Percentiles rank a stretch among this genome's conserved stretches.
These are phyloP conservation scores for Trametes sp. DNA, from an alignment of 1,284 basidiomycete species.

Conservation along the genomic window DNA sequence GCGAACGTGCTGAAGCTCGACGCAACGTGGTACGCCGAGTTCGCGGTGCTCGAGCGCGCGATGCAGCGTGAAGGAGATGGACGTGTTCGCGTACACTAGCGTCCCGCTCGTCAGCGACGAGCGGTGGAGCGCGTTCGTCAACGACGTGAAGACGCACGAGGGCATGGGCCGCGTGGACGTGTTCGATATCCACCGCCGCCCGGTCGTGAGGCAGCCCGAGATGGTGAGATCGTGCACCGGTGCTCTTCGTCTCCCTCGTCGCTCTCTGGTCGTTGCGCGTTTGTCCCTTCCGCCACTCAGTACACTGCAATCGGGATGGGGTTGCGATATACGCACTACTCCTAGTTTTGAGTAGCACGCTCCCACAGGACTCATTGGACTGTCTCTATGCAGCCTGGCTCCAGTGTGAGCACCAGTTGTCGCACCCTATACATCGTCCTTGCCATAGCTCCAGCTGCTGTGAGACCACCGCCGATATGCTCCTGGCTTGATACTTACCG, in stretches of 20 bases:
- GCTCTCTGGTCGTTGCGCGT: neutral
- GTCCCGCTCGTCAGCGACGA: conserved; percentile 49
- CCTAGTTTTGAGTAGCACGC: neutral
- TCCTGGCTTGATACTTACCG: no score
- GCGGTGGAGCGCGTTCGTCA: conserved; percentile 44
- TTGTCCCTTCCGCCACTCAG: neutral
- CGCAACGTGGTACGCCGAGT: conserved; percentile 50
- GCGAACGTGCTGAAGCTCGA: conserved; percentile 44
- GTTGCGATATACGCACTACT: neutral
- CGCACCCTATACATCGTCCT: no score
- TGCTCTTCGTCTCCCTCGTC: neutral
- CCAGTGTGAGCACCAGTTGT: no score
- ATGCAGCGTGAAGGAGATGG: conserved; percentile 40
- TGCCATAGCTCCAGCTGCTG: no score
- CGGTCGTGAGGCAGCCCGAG: conserved; percentile 16
- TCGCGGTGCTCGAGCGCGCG: conserved; percentile 36
- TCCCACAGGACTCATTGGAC: neutral
- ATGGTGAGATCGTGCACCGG: conserved; percentile 37
- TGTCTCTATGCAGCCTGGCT: neutral
- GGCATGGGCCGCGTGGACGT: conserved; percentile 32
- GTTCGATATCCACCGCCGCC: neutral
- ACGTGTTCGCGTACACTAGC: conserved; percentile 43
- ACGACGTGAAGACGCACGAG: conserved; percentile 28
- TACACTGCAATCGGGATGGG: neutral
- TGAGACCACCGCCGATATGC: no score